Percentiles rank a stretch among this genome's conserved stretches.
Conservation (phyloP, 257 asterid genomes). For the Scutellaria barbata region DNA sequence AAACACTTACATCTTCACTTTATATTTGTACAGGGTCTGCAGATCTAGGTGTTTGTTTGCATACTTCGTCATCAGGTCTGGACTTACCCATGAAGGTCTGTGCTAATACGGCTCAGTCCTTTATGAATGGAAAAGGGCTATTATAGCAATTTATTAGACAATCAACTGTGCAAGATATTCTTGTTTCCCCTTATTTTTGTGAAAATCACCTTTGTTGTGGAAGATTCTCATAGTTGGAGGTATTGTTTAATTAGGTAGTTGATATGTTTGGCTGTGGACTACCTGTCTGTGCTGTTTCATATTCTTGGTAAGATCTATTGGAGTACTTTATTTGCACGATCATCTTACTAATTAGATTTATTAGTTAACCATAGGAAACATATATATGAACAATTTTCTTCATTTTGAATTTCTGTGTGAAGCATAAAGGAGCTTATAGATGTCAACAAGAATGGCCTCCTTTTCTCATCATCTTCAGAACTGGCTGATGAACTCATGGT, state of each 20-base stretch:
- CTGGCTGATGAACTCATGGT: slow-evolving; percentile 94
- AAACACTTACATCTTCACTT: slow-evolving; percentile 32
- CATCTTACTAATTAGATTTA: not conserved
- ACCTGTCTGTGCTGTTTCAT: slow-evolving; percentile 97
- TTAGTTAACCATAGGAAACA: not conserved
- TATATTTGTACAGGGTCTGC: slow-evolving; percentile 71
- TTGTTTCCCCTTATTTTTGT: not conserved
- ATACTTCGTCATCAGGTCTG: slow-evolving; percentile 94
- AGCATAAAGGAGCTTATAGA: slow-evolving; percentile 92
- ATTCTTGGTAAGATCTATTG: slow-evolving; percentile 76
- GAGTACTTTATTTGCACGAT: slow-evolving; percentile 17
- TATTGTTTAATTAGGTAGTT: slow-evolving; percentile 65
- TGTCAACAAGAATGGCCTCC: slow-evolving; percentile 84
- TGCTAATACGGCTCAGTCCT: slow-evolving; percentile 29
- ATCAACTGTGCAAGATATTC: slow-evolving; percentile 2
- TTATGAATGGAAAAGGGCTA: not conserved
- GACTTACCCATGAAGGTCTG: slow-evolving; percentile 96
- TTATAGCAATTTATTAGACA: slow-evolving; percentile 9
- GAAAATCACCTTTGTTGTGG: slow-evolving; percentile 15
- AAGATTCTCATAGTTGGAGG: slow-evolving; percentile 25
- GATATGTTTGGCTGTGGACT: slow-evolving; percentile 99
- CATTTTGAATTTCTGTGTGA: slow-evolving; percentile 34
- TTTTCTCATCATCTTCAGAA: slow-evolving; percentile 89
- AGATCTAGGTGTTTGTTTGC: slow-evolving; percentile 93
- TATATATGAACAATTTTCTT: slow-evolving; percentile 11